Percentiles rank a stretch among this genome's conserved stretches.
These are phyloP conservation scores for Boletus rufocinnamomeus DNA, from an alignment of 768 basidiomycete genomes.

Conservation along the genomic window DNA sequence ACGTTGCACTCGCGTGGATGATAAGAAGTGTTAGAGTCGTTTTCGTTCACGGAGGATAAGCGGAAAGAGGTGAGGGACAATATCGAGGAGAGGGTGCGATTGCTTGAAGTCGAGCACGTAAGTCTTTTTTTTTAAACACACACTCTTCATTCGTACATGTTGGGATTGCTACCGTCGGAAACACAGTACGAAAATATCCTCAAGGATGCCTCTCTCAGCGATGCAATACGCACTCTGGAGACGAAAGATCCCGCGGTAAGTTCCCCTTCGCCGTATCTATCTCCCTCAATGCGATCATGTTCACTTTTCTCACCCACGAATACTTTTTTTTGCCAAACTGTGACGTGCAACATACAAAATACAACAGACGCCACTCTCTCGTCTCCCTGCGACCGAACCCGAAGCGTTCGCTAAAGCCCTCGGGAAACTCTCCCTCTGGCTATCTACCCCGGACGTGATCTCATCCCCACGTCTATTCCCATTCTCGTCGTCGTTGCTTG, in stretches of 20 bases:
- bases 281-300: not conserved
- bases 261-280: not conserved
- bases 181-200: constrained; percentile 27
- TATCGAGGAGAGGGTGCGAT: constrained; percentile 60
- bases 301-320: not conserved
- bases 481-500: constrained; percentile 66
- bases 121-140: constrained; percentile 32
- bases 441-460: constrained; percentile 78
- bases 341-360: not conserved
- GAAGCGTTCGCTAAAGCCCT: constrained; percentile 63
- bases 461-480: constrained; percentile 78
- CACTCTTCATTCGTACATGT: not conserved
- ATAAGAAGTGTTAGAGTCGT: no score
- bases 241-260: constrained; percentile 28
- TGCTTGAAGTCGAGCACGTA: constrained; percentile 84
- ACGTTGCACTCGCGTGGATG: not conserved
- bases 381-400: constrained; percentile 61
- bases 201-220: constrained; percentile 30
- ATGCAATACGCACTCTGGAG: constrained; percentile 25
- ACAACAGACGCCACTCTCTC: constrained; percentile 68
- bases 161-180: not conserved
- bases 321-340: not conserved
- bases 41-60: no score
- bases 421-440: constrained; percentile 76
- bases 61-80: no score